phyloP scores from a whole-genome alignment of 192 early-diverging fungal species.

The Rhizoclosmatium sp. region DNA sequence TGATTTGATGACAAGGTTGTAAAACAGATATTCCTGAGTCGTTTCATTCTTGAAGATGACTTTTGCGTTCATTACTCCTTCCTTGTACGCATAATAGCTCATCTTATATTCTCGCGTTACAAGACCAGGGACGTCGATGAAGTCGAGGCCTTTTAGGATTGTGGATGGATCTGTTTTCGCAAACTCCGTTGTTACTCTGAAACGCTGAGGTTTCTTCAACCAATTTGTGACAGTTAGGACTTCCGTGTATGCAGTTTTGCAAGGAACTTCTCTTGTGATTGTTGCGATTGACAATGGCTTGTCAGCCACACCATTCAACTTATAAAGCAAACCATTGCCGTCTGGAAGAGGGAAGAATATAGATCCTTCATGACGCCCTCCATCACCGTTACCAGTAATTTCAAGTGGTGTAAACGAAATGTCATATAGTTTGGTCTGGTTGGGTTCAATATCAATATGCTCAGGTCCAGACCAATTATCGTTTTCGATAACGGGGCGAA shows the following conservation, averaged over 20 bases:
- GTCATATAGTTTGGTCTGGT: slow-evolving; percentile 63
- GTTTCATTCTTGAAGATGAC: slow-evolving; percentile 67
- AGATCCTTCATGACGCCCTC: slow-evolving; percentile 66
- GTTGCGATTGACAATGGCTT: slow-evolving; percentile 58
- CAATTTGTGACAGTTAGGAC: slow-evolving; percentile 60
- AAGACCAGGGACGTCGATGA: slow-evolving; percentile 60
- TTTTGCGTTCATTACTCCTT: slow-evolving; percentile 58
- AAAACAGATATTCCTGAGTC: slow-evolving; percentile 66
- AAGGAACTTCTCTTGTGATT: slow-evolving; percentile 63
- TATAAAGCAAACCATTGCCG: slow-evolving; percentile 66
- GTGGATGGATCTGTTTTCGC: slow-evolving; percentile 63
- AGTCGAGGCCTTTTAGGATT: slow-evolving; percentile 66
- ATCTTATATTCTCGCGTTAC: slow-evolving; percentile 66
- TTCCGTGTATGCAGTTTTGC: slow-evolving; percentile 64
- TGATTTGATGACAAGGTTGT: slow-evolving; percentile 61
- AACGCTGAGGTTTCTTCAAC: slow-evolving; percentile 62
- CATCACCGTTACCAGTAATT: slow-evolving; percentile 58
- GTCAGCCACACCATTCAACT: slow-evolving; percentile 63
- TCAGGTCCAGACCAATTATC: slow-evolving; percentile 64
- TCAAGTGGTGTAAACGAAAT: slow-evolving; percentile 60
- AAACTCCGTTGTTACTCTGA: slow-evolving; percentile 59
- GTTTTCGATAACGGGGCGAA: slow-evolving; percentile 68
- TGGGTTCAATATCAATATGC: slow-evolving; percentile 61
- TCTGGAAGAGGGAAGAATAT: slow-evolving; percentile 71
- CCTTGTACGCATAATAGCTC: slow-evolving; percentile 66